Conservation (phyloP, 306 rosid genomes). For the Astragalus glycyphyllos region DNA sequence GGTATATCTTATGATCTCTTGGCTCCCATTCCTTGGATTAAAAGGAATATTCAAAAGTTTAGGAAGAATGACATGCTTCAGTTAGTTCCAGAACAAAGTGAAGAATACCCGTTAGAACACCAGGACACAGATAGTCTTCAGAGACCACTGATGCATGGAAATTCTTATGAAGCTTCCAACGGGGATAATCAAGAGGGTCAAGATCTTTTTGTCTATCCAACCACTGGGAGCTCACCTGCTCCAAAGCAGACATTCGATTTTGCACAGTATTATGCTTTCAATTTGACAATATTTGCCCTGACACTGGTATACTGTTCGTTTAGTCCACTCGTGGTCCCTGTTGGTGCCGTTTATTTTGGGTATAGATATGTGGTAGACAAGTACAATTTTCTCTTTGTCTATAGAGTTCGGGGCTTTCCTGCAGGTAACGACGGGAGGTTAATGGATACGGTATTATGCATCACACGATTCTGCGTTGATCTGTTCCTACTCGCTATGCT, state of each 20-base stretch:
- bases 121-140: slow-evolving; percentile 73
- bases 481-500: slow-evolving; percentile 87
- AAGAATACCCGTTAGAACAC: slow-evolving; percentile 78
- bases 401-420: slow-evolving; percentile 91
- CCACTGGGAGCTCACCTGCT: slow-evolving; percentile 78
- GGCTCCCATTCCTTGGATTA: slow-evolving; percentile 97
- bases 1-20: slow-evolving; percentile 93
- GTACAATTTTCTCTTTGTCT: slow-evolving; percentile 91
- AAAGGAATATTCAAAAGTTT: slow-evolving; percentile 74
- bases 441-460: slow-evolving; percentile 83
- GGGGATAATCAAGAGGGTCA: slow-evolving; percentile 65
- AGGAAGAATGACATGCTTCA: slow-evolving; percentile 96
- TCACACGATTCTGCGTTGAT: slow-evolving; percentile 95
- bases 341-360: slow-evolving; percentile 88
- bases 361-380: slow-evolving; percentile 95
- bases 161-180: slow-evolving; percentile 57
- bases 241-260: slow-evolving; percentile 94
- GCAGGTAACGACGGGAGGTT: slow-evolving; percentile 96
- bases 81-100: slow-evolving; percentile 89
- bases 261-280: slow-evolving; percentile 95
- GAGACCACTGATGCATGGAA: slow-evolving; percentile 66
- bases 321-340: slow-evolving; percentile 92
- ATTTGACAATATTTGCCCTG: slow-evolving; percentile 90
- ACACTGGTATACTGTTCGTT: slow-evolving; percentile 86
- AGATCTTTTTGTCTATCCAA: slow-evolving; percentile 79